Evolutionary conservation across 2,329 filamentous ascomycete species (phyloP).

Genomic region (Plenodomus biglobosus): DNA sequence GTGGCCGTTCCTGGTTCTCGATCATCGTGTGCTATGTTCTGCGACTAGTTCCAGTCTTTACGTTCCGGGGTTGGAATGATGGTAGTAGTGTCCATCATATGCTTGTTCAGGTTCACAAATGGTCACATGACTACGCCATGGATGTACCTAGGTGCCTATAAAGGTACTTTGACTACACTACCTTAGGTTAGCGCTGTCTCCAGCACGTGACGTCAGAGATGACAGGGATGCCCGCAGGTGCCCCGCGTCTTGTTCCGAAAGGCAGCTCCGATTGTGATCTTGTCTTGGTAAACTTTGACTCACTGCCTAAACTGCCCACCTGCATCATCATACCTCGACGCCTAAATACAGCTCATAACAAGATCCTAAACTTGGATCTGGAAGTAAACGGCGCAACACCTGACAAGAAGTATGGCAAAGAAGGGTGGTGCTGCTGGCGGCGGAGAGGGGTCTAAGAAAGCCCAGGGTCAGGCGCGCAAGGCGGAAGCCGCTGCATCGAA

Average conservation of each 20-base stretch:
- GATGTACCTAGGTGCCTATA: no score
- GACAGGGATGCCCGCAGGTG: constrained; percentile 15
- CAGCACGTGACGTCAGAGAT: neutral
- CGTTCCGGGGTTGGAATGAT: no score
- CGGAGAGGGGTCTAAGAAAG: constrained; percentile 82
- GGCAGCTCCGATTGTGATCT: constrained; percentile 7
- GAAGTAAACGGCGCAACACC: neutral
- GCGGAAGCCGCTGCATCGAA: constrained; percentile 83
- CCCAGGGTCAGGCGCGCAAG: constrained; percentile 85
- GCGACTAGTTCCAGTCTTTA: no score
- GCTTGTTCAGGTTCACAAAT: no score
- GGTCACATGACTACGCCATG: no score
- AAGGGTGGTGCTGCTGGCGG: constrained; percentile 61
- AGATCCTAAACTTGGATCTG: neutral
- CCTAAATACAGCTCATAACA: no score
- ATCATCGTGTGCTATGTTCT: no score
- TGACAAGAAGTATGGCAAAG: constrained; percentile 29
- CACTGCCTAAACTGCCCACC: constrained; percentile 1
- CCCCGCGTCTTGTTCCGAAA: constrained; percentile 13
- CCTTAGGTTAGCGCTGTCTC: neutral
- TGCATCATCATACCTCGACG: neutral
- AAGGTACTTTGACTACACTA: no score
- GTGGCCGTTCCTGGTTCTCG: no score
- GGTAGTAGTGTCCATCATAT: no score
- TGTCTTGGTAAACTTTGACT: constrained; percentile 18